Evolutionary conservation across 2,329 filamentous ascomycete species (phyloP), one percentile per base, ranked within the genome.

Genomic region (Aspergillus carbonarius): DNA sequence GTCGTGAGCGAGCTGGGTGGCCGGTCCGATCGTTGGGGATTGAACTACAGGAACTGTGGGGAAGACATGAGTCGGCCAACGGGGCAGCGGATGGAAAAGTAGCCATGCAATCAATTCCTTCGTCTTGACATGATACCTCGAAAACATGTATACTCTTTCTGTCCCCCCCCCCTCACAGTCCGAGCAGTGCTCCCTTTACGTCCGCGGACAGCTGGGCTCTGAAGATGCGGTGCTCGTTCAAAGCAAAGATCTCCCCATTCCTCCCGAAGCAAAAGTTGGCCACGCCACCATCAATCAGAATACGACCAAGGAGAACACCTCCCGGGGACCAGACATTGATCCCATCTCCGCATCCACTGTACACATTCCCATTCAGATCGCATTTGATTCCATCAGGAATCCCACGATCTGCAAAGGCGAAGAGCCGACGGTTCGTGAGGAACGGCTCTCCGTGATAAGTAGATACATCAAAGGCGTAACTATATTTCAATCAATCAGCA

Each of bases 291-390:
- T 80, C 79, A 0, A 84, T 70, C 61, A 81, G 81, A 40, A 88
- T 83, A 72, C 87, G 88, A 2, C 81, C 75, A 63, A 89, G 78
- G 17, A 83, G 64, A 3, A 67, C 75, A 0, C 83, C 83, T 0
- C 75, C 75, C 0, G 76, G 68, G 57, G 75, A 78, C 81, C 82
- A 86, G 8, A 85, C 76, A 58, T 84, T 78, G 18, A 85, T 72
- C 0, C 83, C 83, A 65, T 85, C 83, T 0, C 80, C 81, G 59
- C 81, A 83, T 0, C 80, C 82, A 25, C 78, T 77, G 70, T 83
- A 86, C 1, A 86, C 80, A 66, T 85, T 85, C 2, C 83, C 83
- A 3, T 78, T 63, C 1, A 74, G 75, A 63, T 86, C 83, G 40
- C 78, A 77, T 61, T 83, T 82, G 60, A 84, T 72, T 8, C 73